Evolutionary conservation across 805 yeast species (phyloP), one percentile per base, ranked within the genome.

Genomic region (Hanseniaspora jakobsenii): DNA sequence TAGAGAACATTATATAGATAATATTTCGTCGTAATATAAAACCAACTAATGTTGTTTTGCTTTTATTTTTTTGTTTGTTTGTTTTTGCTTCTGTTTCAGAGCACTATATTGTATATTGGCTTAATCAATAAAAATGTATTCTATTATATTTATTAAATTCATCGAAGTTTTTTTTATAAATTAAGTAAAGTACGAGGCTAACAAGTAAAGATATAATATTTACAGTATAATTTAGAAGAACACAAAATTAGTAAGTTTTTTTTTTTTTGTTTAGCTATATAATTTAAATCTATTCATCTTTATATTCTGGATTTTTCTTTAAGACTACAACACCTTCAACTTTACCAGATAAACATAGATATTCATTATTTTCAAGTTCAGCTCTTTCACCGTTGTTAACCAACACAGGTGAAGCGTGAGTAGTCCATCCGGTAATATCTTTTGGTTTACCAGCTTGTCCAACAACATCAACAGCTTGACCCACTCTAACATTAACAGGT

Each of bases 381-480:
- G 98, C 99, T 50, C 96, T 73, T 63, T 91, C 99, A 35, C 97
- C 97, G 54, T 78, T 78, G 32, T 91, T 87, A 47, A 91, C 70
- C 54, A 91, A 68, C 17, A 91, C 99, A 0, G 99, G 99, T 0
- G 99, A 91, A 4, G 91, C 82, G 58, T 91, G 98, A 1, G 99
- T 91, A 17, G 91, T 97, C 98, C 98, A 91, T 29, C 99, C 99
- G 3, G 99, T 91, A 38, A 91, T 91, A 10, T 96, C 87, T 70
- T 91, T 91, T 38, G 98, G 99, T 55, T 84, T 85, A 66, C 99
- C 99, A 0, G 97, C 99, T 63, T 89, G 97, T 27, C 98, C 99
- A 50, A 91, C 97, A 31, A 87, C 85, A 60, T 91, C 98, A 23
- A 91, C 97, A 6, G 98, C 97, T 66, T 89, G 96, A 50, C 99